These are phyloP conservation scores for Coniferiporia sulphurascens DNA, from an alignment of 1,284 basidiomycete genomes.

Conservation along the genomic window DNA sequence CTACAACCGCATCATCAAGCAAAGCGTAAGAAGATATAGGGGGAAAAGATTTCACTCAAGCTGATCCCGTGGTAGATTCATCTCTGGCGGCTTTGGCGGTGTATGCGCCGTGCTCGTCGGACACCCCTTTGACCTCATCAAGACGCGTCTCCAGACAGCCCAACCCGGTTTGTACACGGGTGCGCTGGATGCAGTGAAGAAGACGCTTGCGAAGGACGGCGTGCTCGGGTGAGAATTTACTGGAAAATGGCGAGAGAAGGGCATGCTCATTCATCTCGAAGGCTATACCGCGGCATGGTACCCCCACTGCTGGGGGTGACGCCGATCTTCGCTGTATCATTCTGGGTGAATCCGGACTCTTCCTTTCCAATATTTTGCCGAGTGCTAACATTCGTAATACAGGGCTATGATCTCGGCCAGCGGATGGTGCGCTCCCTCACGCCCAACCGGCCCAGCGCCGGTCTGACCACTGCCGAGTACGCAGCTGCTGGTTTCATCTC, in stretches of 20 bases:
- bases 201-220: conserved; percentile 88
- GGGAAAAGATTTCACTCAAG: background rate
- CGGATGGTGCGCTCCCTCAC: conserved; percentile 74
- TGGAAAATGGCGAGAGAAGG: background rate
- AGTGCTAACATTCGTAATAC: conserved; percentile 7
- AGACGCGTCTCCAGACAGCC: conserved; percentile 95
- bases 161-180: conserved; percentile 87
- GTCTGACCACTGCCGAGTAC: conserved; percentile 78
- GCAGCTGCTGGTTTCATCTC: conserved; percentile 94
- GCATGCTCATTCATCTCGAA: conserved; percentile 29
- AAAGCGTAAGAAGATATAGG: conserved; percentile 10
- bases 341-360: conserved; percentile 68
- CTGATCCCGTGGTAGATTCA: conserved; percentile 26
- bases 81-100: conserved; percentile 58
- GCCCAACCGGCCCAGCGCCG: conserved; percentile 60
- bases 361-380: background rate
- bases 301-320: conserved; percentile 96
- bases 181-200: conserved; percentile 89
- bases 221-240: conserved; percentile 66
- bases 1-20: conserved; percentile 13
- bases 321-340: conserved; percentile 97
- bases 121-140: conserved; percentile 97
- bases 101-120: conserved; percentile 53
- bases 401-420: conserved; percentile 96
- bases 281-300: conserved; percentile 94